phyloP scores from a whole-genome alignment of 139 green algal genomes.

The Coelastrella sp. region DNA sequence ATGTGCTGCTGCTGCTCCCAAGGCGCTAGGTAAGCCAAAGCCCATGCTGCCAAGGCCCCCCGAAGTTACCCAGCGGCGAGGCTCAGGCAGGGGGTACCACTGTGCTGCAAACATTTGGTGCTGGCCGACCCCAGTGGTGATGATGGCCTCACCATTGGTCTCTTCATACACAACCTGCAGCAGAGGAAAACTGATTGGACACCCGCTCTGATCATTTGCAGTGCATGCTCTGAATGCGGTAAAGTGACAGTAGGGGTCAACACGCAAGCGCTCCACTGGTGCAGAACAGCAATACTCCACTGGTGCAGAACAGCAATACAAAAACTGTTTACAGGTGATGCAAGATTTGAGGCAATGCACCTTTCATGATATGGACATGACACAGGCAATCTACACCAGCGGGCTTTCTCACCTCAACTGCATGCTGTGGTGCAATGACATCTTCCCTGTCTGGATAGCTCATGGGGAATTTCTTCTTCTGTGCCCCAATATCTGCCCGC shows the following conservation, averaged over 20 bases:
- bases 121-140: slow-evolving; percentile 98
- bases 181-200: background rate
- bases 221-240: too few relatives aligned
- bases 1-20: slow-evolving; percentile 91
- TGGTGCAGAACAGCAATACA: too few relatives aligned
- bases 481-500: slow-evolving; percentile 22
- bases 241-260: too few relatives aligned
- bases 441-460: slow-evolving; percentile 85
- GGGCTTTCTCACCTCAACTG: slow-evolving; percentile 77
- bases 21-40: slow-evolving; percentile 96
- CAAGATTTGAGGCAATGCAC: too few relatives aligned
- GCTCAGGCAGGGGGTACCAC: slow-evolving; percentile 68
- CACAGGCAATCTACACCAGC: background rate
- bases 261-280: too few relatives aligned
- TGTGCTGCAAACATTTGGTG: slow-evolving; percentile 99
- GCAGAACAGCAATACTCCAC: too few relatives aligned
- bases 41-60: slow-evolving; percentile 98
- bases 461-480: slow-evolving; percentile 83
- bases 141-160: slow-evolving; percentile 95
- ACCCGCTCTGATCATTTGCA: too few relatives aligned
- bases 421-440: slow-evolving; percentile 96
- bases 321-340: too few relatives aligned
- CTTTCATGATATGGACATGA: background rate
- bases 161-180: slow-evolving; percentile 90
- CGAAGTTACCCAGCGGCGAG: slow-evolving; percentile 87